These are phyloP conservation scores for Hibiscus syriacus DNA, from an alignment of 345 rosid genomes.

Conservation along the genomic window DNA sequence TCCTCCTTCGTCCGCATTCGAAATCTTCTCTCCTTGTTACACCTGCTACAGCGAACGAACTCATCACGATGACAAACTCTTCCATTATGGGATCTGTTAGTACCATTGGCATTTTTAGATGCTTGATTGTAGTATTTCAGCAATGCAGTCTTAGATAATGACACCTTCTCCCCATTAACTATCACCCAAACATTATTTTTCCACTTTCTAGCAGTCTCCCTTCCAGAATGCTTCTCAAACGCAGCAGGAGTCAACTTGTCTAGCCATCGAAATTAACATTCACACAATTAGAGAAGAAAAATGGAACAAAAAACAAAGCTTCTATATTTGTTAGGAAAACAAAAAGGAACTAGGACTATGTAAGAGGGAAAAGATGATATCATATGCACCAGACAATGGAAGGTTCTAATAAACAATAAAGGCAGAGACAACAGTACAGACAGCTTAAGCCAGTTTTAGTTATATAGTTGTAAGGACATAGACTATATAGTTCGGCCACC, in stretches of 20 bases:
- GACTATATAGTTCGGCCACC: not conserved
- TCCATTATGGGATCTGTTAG: slow-evolving; percentile 53
- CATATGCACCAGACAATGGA: slow-evolving; percentile 12
- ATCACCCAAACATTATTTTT: slow-evolving; percentile 97
- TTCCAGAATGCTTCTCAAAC: slow-evolving; percentile 98
- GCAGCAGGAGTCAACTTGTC: slow-evolving; percentile 96
- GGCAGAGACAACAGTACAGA: slow-evolving; percentile 9
- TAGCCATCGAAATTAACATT: slow-evolving; percentile 27
- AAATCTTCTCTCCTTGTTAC: slow-evolving; percentile 85
- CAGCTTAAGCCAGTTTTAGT: not conserved
- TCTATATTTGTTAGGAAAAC: not conserved
- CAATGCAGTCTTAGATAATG: slow-evolving; percentile 79
- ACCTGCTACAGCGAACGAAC: slow-evolving; percentile 61
- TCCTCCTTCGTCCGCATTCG: slow-evolving; percentile 68
- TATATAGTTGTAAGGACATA: not conserved
- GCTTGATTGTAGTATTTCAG: slow-evolving; percentile 81
- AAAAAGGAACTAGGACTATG: not conserved
- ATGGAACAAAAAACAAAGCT: not conserved
- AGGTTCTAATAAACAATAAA: not conserved
- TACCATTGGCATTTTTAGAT: slow-evolving; percentile 51
- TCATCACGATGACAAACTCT: slow-evolving; percentile 81
- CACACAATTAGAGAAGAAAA: slow-evolving; percentile 19
- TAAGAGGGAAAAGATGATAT: not conserved
- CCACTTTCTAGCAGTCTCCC: slow-evolving; percentile 99
- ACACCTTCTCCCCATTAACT: slow-evolving; percentile 78